Evolutionary conservation across 352 stramenopile genomes (phyloP), one percentile per base, ranked within the genome.

Genomic region (Nothophytophthora sp.): DNA sequence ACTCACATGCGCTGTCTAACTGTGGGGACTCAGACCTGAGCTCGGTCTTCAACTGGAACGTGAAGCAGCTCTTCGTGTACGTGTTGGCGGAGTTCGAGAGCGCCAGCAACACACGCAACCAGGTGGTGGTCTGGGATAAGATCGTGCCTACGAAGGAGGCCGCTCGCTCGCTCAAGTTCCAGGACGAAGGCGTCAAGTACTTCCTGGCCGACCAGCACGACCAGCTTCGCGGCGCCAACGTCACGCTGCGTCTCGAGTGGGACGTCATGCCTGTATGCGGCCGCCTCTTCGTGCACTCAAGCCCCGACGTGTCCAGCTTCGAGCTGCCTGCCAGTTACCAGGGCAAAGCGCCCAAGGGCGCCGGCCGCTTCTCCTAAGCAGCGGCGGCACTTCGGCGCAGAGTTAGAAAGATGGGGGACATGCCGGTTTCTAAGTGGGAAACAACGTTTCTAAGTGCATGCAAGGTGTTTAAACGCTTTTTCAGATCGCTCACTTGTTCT

Each of bases 41-140:
- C 63, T 92, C 83, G 20, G 83, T 92, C 22, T 95, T 95, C 75
- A 95, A 95, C 60, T 95, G 85, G 85, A 95, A 95, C 63, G 83
- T 91, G 25, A 95, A 93, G 77, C 82, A 93, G 67, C 62, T 95
- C 43, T 95, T 95, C 40, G 82, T 93, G 62, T 95, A 93, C 77
- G 78, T 95, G 41, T 42, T 90, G 44, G 85, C 85, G 41, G 83
- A 92, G 67, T 95, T 91, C 58, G 45, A 69, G 63, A 92, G 62
- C 52, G 41, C 62, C 48, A 79, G 63, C 50, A 92, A 92, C 55
- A 38, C 40, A 9, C 56, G 67, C 49, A 95, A 95, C 67, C 55
- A 89, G 55, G 84, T 95, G n/a, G 84, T 95, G 32, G 55, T 95
- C 22, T 95, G 84, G 84, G 84, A 95, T 62, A 81, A 79, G 58